Percentiles rank a stretch among this genome's conserved stretches.
Evolutionary conservation across 257 asterid genomes (phyloP).

Genomic region (Nyctanthes arbortristis): DNA sequence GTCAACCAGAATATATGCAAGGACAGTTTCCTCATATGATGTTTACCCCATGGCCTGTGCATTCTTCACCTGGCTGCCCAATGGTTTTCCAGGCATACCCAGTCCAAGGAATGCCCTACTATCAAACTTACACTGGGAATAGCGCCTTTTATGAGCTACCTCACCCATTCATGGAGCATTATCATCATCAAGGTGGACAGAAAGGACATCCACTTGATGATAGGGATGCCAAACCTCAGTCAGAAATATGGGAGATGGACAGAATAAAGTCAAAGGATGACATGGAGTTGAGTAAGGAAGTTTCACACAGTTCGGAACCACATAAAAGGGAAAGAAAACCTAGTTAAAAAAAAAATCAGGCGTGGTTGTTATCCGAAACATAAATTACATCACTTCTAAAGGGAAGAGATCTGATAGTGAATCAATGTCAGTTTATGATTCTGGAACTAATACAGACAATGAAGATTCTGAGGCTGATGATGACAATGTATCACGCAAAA

Average conservation of each 20-base stretch:
- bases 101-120: slow-evolving; percentile 89
- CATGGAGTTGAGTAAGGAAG: slow-evolving; percentile 25
- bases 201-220: slow-evolving; percentile 51
- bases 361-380: slow-evolving; percentile 50
- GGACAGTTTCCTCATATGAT: slow-evolving; percentile 74
- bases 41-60: slow-evolving; percentile 85
- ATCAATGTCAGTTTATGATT: slow-evolving; percentile 44
- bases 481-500: slow-evolving; percentile 30
- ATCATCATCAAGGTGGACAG: slow-evolving; percentile 47
- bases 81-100: slow-evolving; percentile 83
- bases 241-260: slow-evolving; percentile 42
- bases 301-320: slow-evolving; percentile 43
- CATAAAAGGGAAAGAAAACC: slow-evolving; percentile 50
- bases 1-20: slow-evolving; percentile 70
- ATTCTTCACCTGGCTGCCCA: slow-evolving; percentile 56
- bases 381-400: slow-evolving; percentile 53
- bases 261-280: slow-evolving; percentile 34
- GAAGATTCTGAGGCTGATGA: slow-evolving; percentile 40
- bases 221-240: slow-evolving; percentile 46
- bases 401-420: slow-evolving; percentile 43
- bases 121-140: slow-evolving; percentile 68
- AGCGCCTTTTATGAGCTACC: slow-evolving; percentile 65
- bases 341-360: slow-evolving; percentile 45
- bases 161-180: slow-evolving; percentile 57
- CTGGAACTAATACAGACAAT: slow-evolving; percentile 35